These are phyloP conservation scores for Polygonum aviculare DNA, from an alignment of 148 eudicot species.

Conservation along the genomic window DNA sequence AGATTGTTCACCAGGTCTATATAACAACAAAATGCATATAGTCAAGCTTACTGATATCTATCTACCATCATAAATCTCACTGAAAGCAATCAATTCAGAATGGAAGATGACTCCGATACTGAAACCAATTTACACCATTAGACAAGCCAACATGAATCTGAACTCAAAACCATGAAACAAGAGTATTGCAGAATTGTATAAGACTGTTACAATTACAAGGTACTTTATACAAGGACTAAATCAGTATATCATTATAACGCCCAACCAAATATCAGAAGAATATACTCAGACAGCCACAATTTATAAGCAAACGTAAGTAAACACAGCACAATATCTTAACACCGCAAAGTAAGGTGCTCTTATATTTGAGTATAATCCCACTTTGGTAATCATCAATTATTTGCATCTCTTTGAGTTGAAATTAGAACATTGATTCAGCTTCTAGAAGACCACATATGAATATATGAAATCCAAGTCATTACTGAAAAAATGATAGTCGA, in stretches of 20 bases:
- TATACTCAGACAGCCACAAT: too few relatives aligned
- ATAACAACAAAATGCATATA: neutral
- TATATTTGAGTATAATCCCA: too few relatives aligned
- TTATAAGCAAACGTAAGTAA: too few relatives aligned
- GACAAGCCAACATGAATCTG: neutral
- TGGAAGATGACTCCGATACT: neutral
- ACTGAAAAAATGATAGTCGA: too few relatives aligned
- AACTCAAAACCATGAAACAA: neutral
- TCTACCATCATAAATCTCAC: neutral
- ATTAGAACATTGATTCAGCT: too few relatives aligned
- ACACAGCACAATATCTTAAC: neutral
- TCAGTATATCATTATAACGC: too few relatives aligned
- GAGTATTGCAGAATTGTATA: neutral
- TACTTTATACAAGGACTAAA: too few relatives aligned
- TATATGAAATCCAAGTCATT: too few relatives aligned
- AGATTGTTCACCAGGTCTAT: slow-evolving; percentile 86
- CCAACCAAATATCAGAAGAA: too few relatives aligned
- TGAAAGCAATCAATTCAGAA: neutral
- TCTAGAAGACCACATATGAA: too few relatives aligned
- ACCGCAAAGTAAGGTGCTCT: neutral
- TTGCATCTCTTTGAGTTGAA: too few relatives aligned
- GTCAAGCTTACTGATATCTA: neutral
- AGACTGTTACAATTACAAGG: neutral
- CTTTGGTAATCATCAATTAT: neutral
- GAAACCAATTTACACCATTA: neutral